A percentile compares a stretch with the other conserved stretches of the same genome.
Conservation (phyloP, 2,329 filamentous ascomycete species). For the Paecilomyces fulvus region DNA sequence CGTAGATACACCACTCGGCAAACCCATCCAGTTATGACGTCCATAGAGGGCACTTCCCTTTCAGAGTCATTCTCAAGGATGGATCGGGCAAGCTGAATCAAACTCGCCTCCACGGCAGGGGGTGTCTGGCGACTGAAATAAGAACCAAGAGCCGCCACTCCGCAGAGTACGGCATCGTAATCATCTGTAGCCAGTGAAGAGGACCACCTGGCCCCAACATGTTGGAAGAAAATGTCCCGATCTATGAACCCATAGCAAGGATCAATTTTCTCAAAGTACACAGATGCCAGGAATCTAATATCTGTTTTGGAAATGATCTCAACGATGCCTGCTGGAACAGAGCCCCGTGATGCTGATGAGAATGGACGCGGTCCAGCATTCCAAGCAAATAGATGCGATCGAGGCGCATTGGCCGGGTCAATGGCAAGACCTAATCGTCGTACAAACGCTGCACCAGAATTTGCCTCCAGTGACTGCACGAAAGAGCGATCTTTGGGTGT, state of each 20-base stretch:
- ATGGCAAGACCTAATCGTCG: conserved; percentile 44
- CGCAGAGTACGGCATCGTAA: conserved; percentile 45
- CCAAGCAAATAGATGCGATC: conserved; percentile 50
- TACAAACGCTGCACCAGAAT: conserved; percentile 51
- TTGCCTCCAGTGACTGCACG: conserved; percentile 43
- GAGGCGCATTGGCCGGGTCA: conserved; percentile 46
- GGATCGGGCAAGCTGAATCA: conserved; percentile 39
- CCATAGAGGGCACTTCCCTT: conserved; percentile 18
- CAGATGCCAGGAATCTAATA: conserved; percentile 37
- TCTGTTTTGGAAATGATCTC: conserved; percentile 41
- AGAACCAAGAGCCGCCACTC: conserved; percentile 47
- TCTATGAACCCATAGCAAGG: conserved; percentile 45
- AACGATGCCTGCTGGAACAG: conserved; percentile 28
- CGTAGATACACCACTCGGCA: conserved; percentile 48
- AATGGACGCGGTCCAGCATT: conserved; percentile 33
- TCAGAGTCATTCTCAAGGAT: conserved; percentile 37
- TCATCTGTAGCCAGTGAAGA: conserved; percentile 18
- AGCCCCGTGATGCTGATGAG: not conserved
- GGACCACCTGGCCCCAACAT: conserved; percentile 23
- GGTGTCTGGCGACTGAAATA: conserved; percentile 43
- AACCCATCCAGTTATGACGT: conserved; percentile 38
- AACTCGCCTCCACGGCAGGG: conserved; percentile 34
- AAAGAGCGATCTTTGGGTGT: conserved; percentile 10
- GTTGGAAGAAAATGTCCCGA: conserved; percentile 16
- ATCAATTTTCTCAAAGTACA: conserved; percentile 48